These are phyloP conservation scores for Cyberlindnera americana DNA, from an alignment of 805 yeast genomes.

Conservation along the genomic window DNA sequence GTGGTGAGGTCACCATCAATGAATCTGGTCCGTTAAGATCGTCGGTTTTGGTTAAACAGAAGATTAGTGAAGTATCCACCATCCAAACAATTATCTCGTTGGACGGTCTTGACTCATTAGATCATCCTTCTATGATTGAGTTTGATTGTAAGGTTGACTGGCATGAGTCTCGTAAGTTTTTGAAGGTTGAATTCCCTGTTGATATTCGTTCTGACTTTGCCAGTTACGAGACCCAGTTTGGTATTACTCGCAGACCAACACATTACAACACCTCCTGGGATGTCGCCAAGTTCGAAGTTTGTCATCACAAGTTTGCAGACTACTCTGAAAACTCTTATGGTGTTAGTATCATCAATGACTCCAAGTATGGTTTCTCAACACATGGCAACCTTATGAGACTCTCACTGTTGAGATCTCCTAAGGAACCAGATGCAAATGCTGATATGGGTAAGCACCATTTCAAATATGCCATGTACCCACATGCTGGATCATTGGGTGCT, in stretches of 20 bases:
- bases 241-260: slow-evolving; percentile 86
- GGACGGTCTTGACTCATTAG: slow-evolving; percentile 44
- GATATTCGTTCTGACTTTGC: slow-evolving; percentile 74
- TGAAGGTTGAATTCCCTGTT: slow-evolving; percentile 94
- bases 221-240: slow-evolving; percentile 91
- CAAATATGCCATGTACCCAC: slow-evolving; percentile 83
- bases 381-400: slow-evolving; percentile 92
- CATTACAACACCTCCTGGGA: slow-evolving; percentile 97
- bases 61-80: slow-evolving; percentile 52
- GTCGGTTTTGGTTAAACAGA: slow-evolving; percentile 58
- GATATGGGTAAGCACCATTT: slow-evolving; percentile 88
- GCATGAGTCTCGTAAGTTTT: slow-evolving; percentile 83
- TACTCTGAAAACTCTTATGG: slow-evolving; percentile 85
- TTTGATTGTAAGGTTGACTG: slow-evolving; percentile 68
- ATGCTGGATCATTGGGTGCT: slow-evolving; percentile 58
- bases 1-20: slow-evolving; percentile 35
- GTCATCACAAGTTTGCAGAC: slow-evolving; percentile 92
- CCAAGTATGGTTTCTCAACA: slow-evolving; percentile 88
- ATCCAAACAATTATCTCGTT: slow-evolving; percentile 69
- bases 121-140: slow-evolving; percentile 39
- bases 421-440: slow-evolving; percentile 91
- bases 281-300: slow-evolving; percentile 92
- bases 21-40: slow-evolving; percentile 57
- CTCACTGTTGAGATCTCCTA: slow-evolving; percentile 84
- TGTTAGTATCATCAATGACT: slow-evolving; percentile 76